Evolutionary conservation across 192 early-diverging fungal species (phyloP), one percentile per base, ranked within the genome.

Genomic region (Rhizoclosmatium sp.): DNA sequence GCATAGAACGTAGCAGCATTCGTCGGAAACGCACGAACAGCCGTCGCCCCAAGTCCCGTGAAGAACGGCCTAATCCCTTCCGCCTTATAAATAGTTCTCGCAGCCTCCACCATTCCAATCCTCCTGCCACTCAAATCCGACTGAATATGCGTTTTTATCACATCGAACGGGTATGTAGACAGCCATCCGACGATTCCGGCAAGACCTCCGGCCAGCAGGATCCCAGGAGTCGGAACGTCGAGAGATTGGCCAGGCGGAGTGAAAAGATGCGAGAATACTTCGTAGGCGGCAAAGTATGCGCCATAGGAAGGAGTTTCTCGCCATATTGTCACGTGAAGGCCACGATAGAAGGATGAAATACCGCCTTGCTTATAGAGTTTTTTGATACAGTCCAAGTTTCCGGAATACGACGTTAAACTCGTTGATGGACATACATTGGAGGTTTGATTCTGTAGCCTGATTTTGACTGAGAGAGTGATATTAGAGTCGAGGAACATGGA

Each of bases 281-380:
- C 87, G 64, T 85, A 88, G 41, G 82, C 80, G n/a, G 84, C 87
- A 78, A 88, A 88, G 64, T 88, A 88, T 46, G 80, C 82, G 45
- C 87, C 87, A 59, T 85, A 87, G 12, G 76, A 80, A 0, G 86
- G 86, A 16, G 84, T 87, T 72, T 88, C 87, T 12, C 87, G 80
- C 21, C 75, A 60, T 2, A 88, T 62, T 10, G 87, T 88, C n/a
- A 65, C 44, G 0, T 49, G 65, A 2, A 88, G 47, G 3, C 85
- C 87, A 12, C 76, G 68, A 66, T 77, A 86, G 59, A 81, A 82
- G 2, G 81, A 83, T 3, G 73, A 54, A 2, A 86, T 62, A 3
- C 87, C 87, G 42, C 74, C 71, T 2, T 12, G 48, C 65, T 65
- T 44, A 65, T 81, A 82, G 44, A 82, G 81, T 65, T 86, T 69